Percentiles rank a stretch among this genome's conserved stretches.
Evolutionary conservation across 2,329 filamentous ascomycete genomes (phyloP).

Genomic region (Aspergillus arachidicola): DNA sequence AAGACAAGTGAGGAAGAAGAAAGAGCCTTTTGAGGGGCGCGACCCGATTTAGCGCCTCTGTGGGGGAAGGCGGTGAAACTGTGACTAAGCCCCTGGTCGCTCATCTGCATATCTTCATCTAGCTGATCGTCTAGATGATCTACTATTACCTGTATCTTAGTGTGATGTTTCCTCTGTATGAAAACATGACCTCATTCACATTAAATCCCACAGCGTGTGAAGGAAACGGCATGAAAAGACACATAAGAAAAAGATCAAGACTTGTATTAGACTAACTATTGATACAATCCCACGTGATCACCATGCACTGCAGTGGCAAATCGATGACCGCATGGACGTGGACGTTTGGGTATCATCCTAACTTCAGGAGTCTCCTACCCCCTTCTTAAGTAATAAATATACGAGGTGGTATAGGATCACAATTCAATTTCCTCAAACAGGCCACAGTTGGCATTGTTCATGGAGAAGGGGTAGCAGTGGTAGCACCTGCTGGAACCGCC

Average conservation of each 20-base stretch:
- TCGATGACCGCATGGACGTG: neutral
- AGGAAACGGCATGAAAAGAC: neutral
- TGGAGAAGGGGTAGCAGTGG: slow-evolving; percentile 42
- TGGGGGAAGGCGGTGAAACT: slow-evolving; percentile 39
- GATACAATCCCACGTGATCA: neutral
- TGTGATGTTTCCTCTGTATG: neutral
- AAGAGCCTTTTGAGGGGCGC: slow-evolving; percentile 42
- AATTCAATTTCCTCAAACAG: neutral
- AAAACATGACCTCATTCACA: neutral
- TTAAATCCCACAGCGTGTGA: neutral
- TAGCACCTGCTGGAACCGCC: slow-evolving; percentile 41
- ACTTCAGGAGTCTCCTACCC: neutral
- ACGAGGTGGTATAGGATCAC: neutral
- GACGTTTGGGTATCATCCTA: neutral
- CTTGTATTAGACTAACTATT: slow-evolving; percentile 8
- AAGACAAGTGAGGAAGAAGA: slow-evolving; percentile 29
- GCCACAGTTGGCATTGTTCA: neutral
- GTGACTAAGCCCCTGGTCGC: slow-evolving; percentile 14
- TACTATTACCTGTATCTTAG: neutral
- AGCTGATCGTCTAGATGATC: neutral
- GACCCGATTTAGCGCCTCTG: slow-evolving; percentile 22
- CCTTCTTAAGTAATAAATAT: neutral
- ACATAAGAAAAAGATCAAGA: neutral
- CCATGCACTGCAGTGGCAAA: neutral
- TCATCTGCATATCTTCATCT: neutral